A percentile compares a stretch with the other conserved stretches of the same genome.
These are phyloP conservation scores for Athelia sp. DNA, from an alignment of 1,284 basidiomycete species.

Conservation along the genomic window DNA sequence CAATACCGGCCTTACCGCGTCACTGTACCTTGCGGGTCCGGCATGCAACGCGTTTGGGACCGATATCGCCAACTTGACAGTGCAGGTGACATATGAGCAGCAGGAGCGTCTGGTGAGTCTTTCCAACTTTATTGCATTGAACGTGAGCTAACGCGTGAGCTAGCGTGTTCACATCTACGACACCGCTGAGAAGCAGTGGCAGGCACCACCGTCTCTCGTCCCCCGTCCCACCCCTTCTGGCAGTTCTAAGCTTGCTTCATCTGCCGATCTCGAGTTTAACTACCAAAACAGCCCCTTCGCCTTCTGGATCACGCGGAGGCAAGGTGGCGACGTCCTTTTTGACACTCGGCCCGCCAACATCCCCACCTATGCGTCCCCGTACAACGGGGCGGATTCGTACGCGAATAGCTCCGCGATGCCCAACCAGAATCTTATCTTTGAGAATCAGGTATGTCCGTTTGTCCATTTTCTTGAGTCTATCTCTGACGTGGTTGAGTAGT, in stretches of 20 bases:
- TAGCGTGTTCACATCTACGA: constrained; percentile 78
- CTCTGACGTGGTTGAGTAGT: constrained; percentile 23
- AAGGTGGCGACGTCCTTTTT: constrained; percentile 58
- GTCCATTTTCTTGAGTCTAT: background rate
- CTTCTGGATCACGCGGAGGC: constrained; percentile 74
- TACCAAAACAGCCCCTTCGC: constrained; percentile 62
- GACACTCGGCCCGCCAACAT: constrained; percentile 63
- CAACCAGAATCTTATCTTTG: constrained; percentile 68
- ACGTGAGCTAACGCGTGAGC: constrained; percentile 27
- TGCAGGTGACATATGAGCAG: constrained; percentile 66
- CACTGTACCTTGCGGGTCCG: constrained; percentile 50
- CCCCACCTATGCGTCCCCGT: constrained; percentile 25
- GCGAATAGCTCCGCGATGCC: constrained; percentile 50
- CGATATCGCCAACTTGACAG: constrained; percentile 58
- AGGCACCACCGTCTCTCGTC: constrained; percentile 58
- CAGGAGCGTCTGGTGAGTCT: constrained; percentile 34
- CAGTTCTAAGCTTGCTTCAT: constrained; percentile 25
- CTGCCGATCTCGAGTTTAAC: constrained; percentile 64
- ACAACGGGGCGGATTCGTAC: constrained; percentile 39
- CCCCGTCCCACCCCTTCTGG: constrained; percentile 37
- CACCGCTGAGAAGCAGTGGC: constrained; percentile 59
- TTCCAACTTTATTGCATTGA: background rate
- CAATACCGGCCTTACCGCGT: constrained; percentile 47
- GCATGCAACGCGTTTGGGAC: constrained; percentile 71
- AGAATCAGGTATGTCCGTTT: constrained; percentile 40